Percentiles rank a stretch among this genome's conserved stretches.
Conservation (phyloP, 2,329 filamentous ascomycete genomes). For the Fusarium sp. region DNA sequence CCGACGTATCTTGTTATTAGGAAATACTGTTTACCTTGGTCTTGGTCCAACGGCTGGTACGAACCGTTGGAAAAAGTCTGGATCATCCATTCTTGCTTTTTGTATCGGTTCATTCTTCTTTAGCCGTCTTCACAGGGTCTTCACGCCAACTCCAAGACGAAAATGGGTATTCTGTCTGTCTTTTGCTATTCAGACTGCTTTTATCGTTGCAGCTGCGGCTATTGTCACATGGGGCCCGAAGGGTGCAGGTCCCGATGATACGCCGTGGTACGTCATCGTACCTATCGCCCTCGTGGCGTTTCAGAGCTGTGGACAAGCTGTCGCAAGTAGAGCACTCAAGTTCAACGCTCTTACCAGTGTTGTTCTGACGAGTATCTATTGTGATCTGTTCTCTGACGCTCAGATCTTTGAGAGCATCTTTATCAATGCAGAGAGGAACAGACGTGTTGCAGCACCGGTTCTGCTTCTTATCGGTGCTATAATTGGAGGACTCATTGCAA, state of each 20-base stretch:
- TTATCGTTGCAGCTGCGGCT: conserved; percentile 63
- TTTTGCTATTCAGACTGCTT: conserved; percentile 62
- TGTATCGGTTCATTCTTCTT: conserved; percentile 79
- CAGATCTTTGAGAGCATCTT: conserved; percentile 54
- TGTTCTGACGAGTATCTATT: conserved; percentile 84
- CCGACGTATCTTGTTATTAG: conserved; percentile 50
- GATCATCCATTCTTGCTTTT: conserved; percentile 76
- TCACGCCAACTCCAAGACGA: conserved; percentile 61
- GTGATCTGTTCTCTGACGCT: conserved; percentile 78
- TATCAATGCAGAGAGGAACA: conserved; percentile 62
- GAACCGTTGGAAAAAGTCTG: conserved; percentile 65
- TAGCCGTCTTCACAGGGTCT: conserved; percentile 71
- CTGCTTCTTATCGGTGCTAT: conserved; percentile 63
- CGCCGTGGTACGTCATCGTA: conserved; percentile 70
- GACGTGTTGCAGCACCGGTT: conserved; percentile 60
- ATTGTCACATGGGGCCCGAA: conserved; percentile 63
- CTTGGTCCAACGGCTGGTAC: conserved; percentile 67
- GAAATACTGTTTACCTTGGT: conserved; percentile 83
- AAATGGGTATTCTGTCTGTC: conserved; percentile 74
- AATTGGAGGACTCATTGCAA: conserved; percentile 61
- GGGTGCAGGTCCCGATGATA: conserved; percentile 53
- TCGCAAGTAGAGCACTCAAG: conserved; percentile 76
- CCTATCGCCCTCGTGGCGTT: conserved; percentile 79
- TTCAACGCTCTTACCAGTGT: conserved; percentile 80
- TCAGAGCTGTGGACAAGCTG: conserved; percentile 81